Conservation (phyloP, 257 asterid genomes). For the Ilex asprella region DNA sequence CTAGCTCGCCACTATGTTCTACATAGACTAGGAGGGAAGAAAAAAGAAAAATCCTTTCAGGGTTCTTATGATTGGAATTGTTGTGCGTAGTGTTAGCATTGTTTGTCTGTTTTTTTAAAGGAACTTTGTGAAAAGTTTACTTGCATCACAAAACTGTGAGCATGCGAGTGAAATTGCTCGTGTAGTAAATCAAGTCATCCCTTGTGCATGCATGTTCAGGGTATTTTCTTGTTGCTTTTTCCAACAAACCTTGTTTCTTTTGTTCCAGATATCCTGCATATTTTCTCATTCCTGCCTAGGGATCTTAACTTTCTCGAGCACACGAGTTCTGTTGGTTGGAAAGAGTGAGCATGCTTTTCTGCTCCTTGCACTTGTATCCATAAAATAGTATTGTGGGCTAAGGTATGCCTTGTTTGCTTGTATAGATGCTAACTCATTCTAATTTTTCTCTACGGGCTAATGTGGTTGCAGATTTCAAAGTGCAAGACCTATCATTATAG, state of each 20-base stretch:
- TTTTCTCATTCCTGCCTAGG: slow-evolving; percentile 94
- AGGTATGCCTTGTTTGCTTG: slow-evolving; percentile 4
- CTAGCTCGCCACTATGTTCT: too few relatives aligned
- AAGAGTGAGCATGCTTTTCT: slow-evolving; percentile 61
- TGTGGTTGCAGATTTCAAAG: slow-evolving; percentile 63
- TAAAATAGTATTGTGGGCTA: slow-evolving; percentile 7
- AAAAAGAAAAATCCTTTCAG: too few relatives aligned
- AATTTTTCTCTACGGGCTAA: not conserved
- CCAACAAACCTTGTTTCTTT: slow-evolving; percentile 13
- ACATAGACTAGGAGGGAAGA: too few relatives aligned
- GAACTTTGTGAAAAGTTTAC: too few relatives aligned
- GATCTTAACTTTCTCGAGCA: slow-evolving; percentile 96
- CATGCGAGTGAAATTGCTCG: too few relatives aligned
- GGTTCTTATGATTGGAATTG: too few relatives aligned
- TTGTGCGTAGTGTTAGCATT: too few relatives aligned
- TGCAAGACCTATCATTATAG: slow-evolving; percentile 75
- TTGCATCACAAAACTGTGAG: too few relatives aligned
- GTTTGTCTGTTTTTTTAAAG: too few relatives aligned
- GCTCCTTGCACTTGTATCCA: slow-evolving; percentile 11
- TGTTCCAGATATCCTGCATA: slow-evolving; percentile 79
- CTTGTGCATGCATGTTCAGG: too few relatives aligned
- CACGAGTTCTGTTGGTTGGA: slow-evolving; percentile 90
- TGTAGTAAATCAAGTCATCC: too few relatives aligned
- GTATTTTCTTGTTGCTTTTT: too few relatives aligned
- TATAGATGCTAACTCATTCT: slow-evolving; percentile 2